These are phyloP conservation scores for Purpureocillium lavendulum DNA, from an alignment of 2,329 filamentous ascomycete species.

Conservation along the genomic window DNA sequence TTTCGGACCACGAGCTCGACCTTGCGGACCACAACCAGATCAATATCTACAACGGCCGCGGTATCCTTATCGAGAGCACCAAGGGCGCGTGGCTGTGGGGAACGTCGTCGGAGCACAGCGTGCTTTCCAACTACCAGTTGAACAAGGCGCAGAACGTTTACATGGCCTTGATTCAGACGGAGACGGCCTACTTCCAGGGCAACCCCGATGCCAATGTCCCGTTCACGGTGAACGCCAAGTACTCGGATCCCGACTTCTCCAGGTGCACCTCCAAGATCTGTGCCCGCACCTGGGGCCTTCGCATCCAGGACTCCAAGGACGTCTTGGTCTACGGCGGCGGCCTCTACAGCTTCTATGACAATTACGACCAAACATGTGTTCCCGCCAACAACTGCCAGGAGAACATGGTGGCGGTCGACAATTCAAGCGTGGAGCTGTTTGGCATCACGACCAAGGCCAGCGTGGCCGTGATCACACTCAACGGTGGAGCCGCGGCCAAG, in stretches of 20 bases:
- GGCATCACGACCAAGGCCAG: conserved; percentile 69
- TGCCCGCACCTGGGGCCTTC: conserved; percentile 70
- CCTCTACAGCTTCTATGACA: conserved; percentile 77
- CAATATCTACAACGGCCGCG: conserved; percentile 82
- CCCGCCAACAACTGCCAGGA: conserved; percentile 62
- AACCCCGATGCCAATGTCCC: conserved; percentile 66
- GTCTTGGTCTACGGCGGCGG: conserved; percentile 65
- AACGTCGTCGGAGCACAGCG: conserved; percentile 60
- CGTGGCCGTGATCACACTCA: conserved; percentile 61
- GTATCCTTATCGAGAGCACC: conserved; percentile 67
- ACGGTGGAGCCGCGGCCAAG: conserved; percentile 44
- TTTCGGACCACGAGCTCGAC: conserved; percentile 85
- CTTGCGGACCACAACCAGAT: conserved; percentile 65
- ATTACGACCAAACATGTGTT: conserved; percentile 67
- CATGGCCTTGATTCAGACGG: conserved; percentile 78
- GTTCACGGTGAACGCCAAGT: conserved; percentile 50
- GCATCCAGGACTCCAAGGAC: conserved; percentile 58
- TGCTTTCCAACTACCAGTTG: conserved; percentile 80
- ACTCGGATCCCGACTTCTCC: conserved; percentile 62
- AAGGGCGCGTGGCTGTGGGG: conserved; percentile 74
- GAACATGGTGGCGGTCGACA: conserved; percentile 68
- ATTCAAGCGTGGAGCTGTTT: conserved; percentile 56
- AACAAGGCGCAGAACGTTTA: conserved; percentile 69
- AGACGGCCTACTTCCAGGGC: conserved; percentile 82
- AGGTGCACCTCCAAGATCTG: conserved; percentile 43